These are phyloP conservation scores for Sequoiadendron giganteum DNA, from an alignment of 75 land plant genomes.

Conservation along the genomic window DNA sequence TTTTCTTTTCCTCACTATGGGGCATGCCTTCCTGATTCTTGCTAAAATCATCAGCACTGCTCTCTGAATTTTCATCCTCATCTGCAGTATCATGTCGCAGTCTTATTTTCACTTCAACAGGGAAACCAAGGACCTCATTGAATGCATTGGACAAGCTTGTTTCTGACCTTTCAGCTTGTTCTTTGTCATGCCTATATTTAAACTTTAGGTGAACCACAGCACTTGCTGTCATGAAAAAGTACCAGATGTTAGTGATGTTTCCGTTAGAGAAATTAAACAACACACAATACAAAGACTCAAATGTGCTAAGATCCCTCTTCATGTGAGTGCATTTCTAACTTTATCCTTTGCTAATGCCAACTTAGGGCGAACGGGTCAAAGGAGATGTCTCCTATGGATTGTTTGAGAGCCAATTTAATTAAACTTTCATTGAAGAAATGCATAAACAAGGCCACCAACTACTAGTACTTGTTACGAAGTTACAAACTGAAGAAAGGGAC, in stretches of 20 bases:
- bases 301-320: not conserved
- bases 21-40: not conserved
- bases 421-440: not conserved
- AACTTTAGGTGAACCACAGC: constrained; percentile 3
- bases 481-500: too few species aligned
- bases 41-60: constrained; percentile 1
- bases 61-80: not conserved
- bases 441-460: not conserved
- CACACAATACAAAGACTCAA: not conserved
- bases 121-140: not conserved
- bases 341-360: not conserved
- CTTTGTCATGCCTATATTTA: not conserved
- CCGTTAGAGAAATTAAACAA: not conserved
- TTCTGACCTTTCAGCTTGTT: constrained; percentile 1
- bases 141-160: constrained; percentile 1
- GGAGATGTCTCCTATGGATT: not conserved
- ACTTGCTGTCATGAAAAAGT: not conserved
- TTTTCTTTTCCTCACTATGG: not conserved
- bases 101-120: constrained; percentile 9
- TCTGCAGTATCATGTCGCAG: not conserved
- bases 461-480: not conserved
- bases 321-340: not conserved
- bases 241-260: not conserved
- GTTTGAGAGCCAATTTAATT: not conserved
- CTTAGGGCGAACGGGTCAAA: not conserved